Evolutionary conservation across 192 early-diverging fungal species (phyloP).

Genomic region (Phlyctochytrium arcticum): DNA sequence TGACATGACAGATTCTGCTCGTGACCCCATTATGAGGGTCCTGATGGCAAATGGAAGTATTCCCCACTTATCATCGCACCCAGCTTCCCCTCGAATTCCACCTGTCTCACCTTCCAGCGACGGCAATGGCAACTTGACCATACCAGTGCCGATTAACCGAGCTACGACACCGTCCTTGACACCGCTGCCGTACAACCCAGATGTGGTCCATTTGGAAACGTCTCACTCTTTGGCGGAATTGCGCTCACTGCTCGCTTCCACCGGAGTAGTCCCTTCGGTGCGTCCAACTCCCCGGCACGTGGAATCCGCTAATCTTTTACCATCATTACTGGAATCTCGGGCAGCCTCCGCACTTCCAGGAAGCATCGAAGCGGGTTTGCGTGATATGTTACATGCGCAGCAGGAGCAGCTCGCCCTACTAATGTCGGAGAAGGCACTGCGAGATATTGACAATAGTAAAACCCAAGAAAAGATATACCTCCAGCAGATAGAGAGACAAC

Average conservation of each 20-base stretch:
- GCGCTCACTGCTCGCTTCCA: neutral
- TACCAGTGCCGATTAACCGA: no score
- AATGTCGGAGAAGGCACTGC: conserved; percentile 10
- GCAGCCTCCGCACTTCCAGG: neutral
- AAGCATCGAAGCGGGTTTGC: neutral
- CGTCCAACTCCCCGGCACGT: neutral
- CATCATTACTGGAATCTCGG: no score
- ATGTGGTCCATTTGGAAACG: neutral
- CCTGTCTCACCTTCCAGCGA: no score
- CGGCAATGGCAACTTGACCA: no score
- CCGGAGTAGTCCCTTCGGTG: neutral
- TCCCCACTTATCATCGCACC: no score
- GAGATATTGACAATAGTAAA: neutral
- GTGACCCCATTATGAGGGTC: no score
- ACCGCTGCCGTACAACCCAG: conserved; percentile 17
- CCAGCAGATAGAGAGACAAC: no score
- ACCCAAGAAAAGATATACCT: neutral
- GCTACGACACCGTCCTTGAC: no score
- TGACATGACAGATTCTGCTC: no score
- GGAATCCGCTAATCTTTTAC: neutral
- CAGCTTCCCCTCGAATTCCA: no score
- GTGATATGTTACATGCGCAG: neutral
- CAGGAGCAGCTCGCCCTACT: conserved; percentile 6
- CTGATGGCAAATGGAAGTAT: no score
- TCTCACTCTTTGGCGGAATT: neutral